Evolutionary conservation across 2,329 filamentous ascomycete species (phyloP).

Genomic region (Colletotrichum tropicale): DNA sequence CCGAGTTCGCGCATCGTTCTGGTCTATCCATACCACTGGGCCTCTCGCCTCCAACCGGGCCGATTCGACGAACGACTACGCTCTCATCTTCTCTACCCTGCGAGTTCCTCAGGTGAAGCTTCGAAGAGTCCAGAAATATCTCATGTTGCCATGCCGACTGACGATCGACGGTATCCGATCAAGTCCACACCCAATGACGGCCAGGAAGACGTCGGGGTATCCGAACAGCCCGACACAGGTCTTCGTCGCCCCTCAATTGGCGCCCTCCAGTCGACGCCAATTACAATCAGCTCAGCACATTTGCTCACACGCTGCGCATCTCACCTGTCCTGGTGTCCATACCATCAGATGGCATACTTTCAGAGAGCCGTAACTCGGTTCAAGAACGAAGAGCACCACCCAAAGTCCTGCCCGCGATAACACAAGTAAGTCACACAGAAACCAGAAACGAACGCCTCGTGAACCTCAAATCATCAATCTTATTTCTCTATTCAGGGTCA

Average conservation of each 20-base stretch:
- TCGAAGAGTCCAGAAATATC: not conserved
- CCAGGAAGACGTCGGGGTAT: not conserved
- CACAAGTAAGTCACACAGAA: not conserved
- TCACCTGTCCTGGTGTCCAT: too few species aligned
- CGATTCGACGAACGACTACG: not conserved
- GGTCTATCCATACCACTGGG: not conserved
- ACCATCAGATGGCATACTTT: too few species aligned
- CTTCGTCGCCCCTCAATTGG: not conserved
- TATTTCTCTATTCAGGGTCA: not conserved
- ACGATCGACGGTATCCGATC: not conserved
- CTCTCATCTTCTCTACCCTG: not conserved
- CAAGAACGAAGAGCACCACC: not conserved
- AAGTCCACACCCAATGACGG: not conserved
- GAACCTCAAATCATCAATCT: not conserved
- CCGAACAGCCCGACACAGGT: not conserved
- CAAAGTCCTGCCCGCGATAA: not conserved
- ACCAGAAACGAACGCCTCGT: not conserved
- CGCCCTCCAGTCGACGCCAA: not conserved
- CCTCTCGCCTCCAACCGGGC: not conserved
- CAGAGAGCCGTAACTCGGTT: too few species aligned
- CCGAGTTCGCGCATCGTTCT: not conserved
- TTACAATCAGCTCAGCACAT: not conserved
- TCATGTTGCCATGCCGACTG: not conserved
- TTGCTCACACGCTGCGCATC: not conserved
- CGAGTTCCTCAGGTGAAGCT: not conserved